These are phyloP conservation scores for Volvariella volvacea DNA, from an alignment of 1,284 basidiomycete species.

Conservation along the genomic window DNA sequence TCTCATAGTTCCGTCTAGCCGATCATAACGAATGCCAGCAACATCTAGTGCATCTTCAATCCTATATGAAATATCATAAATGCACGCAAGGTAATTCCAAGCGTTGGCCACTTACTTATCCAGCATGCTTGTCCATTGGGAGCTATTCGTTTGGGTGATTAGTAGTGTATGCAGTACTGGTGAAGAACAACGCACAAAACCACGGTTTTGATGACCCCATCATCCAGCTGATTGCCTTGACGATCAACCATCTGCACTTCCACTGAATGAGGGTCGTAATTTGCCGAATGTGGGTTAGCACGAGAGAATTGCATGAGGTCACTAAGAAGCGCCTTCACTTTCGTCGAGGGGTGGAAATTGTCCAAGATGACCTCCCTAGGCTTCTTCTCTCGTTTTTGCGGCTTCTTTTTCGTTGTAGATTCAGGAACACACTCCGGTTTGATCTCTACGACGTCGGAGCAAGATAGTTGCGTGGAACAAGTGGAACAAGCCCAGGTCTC, in stretches of 20 bases:
- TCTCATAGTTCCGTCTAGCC: constrained; percentile 95
- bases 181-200: constrained; percentile 68
- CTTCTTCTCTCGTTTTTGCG: constrained; percentile 63
- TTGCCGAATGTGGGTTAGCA: constrained; percentile 76
- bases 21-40: constrained; percentile 77
- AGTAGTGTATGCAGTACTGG: constrained; percentile 2
- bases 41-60: constrained; percentile 86
- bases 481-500: constrained; percentile 60
- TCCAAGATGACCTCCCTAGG: constrained; percentile 50
- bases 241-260: constrained; percentile 73
- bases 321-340: constrained; percentile 71
- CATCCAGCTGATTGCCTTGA: constrained; percentile 63
- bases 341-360: constrained; percentile 75
- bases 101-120: constrained; percentile 61
- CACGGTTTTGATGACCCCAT: constrained; percentile 75
- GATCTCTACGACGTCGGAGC: constrained; percentile 73
- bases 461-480: constrained; percentile 62
- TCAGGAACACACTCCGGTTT: constrained; percentile 39
- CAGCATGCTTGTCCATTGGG: constrained; percentile 95
- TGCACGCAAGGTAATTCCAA: constrained; percentile 5
- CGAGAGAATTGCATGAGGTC: constrained; percentile 76
- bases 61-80: constrained; percentile 33
- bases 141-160: constrained; percentile 37
- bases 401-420: constrained; percentile 50
- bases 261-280: constrained; percentile 69